Evolutionary conservation across 2,329 filamentous ascomycete species (phyloP).

Genomic region (Ophiostoma pallidulum): DNA sequence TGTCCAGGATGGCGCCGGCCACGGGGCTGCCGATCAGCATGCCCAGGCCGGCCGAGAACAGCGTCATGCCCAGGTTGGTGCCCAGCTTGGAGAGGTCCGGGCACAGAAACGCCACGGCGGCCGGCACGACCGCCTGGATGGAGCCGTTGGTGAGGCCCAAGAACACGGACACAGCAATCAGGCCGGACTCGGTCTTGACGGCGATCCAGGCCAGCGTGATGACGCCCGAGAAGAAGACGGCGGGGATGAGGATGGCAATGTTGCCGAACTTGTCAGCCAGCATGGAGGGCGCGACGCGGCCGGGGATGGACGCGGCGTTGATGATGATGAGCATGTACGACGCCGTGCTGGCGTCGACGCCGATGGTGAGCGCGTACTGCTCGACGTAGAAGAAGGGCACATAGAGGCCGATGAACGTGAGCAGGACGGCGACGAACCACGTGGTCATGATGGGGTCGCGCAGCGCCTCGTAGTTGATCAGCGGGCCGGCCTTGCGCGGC

Average conservation of each 20-base stretch:
- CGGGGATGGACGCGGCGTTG: slow-evolving; percentile 13
- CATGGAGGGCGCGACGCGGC: slow-evolving; percentile 10
- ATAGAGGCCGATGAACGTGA: slow-evolving; percentile 11
- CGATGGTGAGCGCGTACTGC: slow-evolving; percentile 7
- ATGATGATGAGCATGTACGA: slow-evolving; percentile 13
- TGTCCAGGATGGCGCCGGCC: slow-evolving; percentile 36
- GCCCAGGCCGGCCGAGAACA: slow-evolving; percentile 33
- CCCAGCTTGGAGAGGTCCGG: slow-evolving; percentile 29
- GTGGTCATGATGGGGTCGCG: slow-evolving; percentile 10
- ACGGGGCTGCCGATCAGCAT: slow-evolving; percentile 41
- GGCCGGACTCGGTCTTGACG: slow-evolving; percentile 20
- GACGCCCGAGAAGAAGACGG: slow-evolving; percentile 6
- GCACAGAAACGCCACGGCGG: slow-evolving; percentile 28
- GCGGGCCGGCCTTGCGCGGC: slow-evolving; percentile 14
- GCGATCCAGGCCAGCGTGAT: slow-evolving; percentile 18
- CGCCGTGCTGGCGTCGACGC: slow-evolving; percentile 3
- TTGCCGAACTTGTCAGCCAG: slow-evolving; percentile 11
- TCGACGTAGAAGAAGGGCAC: slow-evolving; percentile 13
- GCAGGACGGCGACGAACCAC: slow-evolving; percentile 10
- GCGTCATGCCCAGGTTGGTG: slow-evolving; percentile 33
- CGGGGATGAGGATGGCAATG: slow-evolving; percentile 8
- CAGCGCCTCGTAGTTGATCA: slow-evolving; percentile 12
- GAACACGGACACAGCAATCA: slow-evolving; percentile 25
- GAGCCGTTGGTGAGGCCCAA: slow-evolving; percentile 25
- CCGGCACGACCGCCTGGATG: slow-evolving; percentile 30